A percentile compares a stretch with the other conserved stretches of the same genome.
Conservation (phyloP, 2,329 filamentous ascomycete genomes). For the Fusarium buharicum region DNA sequence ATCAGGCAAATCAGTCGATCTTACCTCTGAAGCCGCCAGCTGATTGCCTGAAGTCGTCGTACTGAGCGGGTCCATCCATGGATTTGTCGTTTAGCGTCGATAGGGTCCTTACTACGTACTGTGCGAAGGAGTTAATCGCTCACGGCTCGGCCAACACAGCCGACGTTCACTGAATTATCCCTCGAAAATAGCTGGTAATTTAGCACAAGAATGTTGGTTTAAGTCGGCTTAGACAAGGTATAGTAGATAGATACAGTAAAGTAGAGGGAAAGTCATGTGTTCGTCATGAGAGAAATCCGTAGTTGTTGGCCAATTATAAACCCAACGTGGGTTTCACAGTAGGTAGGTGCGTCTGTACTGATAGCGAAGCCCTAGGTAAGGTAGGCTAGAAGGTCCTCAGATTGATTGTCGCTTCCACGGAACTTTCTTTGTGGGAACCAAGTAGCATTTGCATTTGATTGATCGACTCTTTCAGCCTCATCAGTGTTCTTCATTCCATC, state of each 20-base stretch:
- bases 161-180: background rate
- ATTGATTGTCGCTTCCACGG: constrained; percentile 21
- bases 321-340: constrained; percentile 24
- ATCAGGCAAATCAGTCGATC: constrained; percentile 46
- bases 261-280: background rate
- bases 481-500: constrained; percentile 33
- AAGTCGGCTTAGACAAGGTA: constrained; percentile 1
- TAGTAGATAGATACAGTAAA: background rate
- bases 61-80: constrained; percentile 33
- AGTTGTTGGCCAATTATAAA: constrained; percentile 18
- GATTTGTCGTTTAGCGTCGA: constrained; percentile 37
- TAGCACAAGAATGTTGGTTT: constrained; percentile 20
- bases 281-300: constrained; percentile 14
- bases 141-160: constrained; percentile 34
- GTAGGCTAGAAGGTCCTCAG: constrained; percentile 16
- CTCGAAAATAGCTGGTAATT: background rate
- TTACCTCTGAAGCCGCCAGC: constrained; percentile 31
- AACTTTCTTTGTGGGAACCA: constrained; percentile 31
- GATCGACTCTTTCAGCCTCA: constrained; percentile 33
- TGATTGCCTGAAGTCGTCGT: constrained; percentile 38
- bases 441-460: constrained; percentile 23
- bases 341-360: constrained; percentile 1
- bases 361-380: background rate
- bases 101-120: constrained; percentile 28
- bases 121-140: constrained; percentile 25